phyloP scores from a whole-genome alignment of 1,284 basidiomycete species.

The Cutaneotrichosporon sp. region DNA sequence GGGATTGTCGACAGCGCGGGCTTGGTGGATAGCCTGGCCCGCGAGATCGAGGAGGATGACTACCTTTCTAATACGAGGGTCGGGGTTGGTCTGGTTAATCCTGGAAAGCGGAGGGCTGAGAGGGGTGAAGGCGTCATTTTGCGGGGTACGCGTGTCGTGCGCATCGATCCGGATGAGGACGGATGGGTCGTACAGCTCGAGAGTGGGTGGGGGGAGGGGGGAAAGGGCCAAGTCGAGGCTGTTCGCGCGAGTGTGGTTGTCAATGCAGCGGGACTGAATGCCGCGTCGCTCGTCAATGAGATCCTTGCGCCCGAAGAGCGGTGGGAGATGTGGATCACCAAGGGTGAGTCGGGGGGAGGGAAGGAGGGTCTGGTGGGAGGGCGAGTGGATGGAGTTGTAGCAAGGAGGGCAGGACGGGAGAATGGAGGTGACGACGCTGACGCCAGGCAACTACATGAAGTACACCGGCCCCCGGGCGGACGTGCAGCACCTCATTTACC shows the following conservation, averaged over 20 bases:
- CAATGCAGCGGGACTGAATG: slow-evolving; percentile 82
- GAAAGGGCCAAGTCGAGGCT: slow-evolving; percentile 59
- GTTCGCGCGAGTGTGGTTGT: slow-evolving; percentile 82
- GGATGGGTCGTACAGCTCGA: slow-evolving; percentile 66
- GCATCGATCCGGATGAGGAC: slow-evolving; percentile 63
- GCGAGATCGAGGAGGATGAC: slow-evolving; percentile 61
- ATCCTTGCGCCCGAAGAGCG: slow-evolving; percentile 60
- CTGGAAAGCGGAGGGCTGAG: slow-evolving; percentile 5
- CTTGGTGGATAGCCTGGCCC: slow-evolving; percentile 74
- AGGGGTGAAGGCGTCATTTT: slow-evolving; percentile 66
- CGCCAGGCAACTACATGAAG: slow-evolving; percentile 71
- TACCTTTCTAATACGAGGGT: slow-evolving; percentile 26
- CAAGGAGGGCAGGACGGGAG: neutral
- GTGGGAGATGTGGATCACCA: slow-evolving; percentile 70
- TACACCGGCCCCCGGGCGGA: slow-evolving; percentile 73
- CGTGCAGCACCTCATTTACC: slow-evolving; percentile 81
- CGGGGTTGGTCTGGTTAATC: slow-evolving; percentile 52
- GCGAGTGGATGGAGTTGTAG: too few relatives aligned
- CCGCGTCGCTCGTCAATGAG: slow-evolving; percentile 68
- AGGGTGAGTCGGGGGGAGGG: slow-evolving; percentile 54
- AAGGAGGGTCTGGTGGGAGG: too few relatives aligned
- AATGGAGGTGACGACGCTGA: neutral
- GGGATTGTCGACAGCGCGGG: slow-evolving; percentile 89
- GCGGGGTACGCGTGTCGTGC: slow-evolving; percentile 80
- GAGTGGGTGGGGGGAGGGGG: slow-evolving; percentile 59